Evolutionary conservation across 345 rosid genomes (phyloP).

Genomic region (Fremontodendron californicum): DNA sequence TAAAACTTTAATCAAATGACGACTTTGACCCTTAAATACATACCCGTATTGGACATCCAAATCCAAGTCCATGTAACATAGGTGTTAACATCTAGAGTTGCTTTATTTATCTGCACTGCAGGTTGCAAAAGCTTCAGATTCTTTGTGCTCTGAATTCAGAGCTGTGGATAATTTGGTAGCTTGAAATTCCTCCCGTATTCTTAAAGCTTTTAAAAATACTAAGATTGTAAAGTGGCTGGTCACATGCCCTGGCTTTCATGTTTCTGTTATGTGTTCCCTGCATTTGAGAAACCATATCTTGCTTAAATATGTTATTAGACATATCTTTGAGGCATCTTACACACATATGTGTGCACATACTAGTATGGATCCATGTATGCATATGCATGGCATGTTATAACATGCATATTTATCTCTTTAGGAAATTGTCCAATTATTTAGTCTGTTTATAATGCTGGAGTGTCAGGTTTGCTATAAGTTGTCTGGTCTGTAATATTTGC

Average conservation of each 20-base stretch:
- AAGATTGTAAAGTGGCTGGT: too few relatives aligned
- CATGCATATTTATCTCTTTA: not conserved
- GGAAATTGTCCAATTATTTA: not conserved
- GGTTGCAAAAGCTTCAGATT: conserved; percentile 72
- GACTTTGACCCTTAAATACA: too few relatives aligned
- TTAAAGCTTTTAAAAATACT: conserved; percentile 56
- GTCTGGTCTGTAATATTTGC: not conserved
- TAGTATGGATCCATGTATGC: not conserved
- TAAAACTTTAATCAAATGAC: too few relatives aligned
- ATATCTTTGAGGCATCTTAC: not conserved
- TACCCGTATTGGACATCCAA: too few relatives aligned
- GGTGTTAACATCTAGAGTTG: not conserved
- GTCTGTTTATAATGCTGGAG: not conserved
- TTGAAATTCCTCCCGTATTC: conserved; percentile 51
- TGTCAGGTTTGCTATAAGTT: conserved; percentile 62
- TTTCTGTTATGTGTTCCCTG: too few relatives aligned
- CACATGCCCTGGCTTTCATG: too few relatives aligned
- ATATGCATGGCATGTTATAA: not conserved
- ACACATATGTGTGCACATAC: not conserved
- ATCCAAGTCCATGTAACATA: too few relatives aligned
- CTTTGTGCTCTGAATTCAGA: conserved; percentile 52
- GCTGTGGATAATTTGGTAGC: conserved; percentile 65
- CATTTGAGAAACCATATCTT: not conserved
- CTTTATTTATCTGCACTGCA: conserved; percentile 23
- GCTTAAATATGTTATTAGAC: not conserved